These are phyloP conservation scores for Cajanus cajan DNA, from an alignment of 306 rosid species.

Conservation along the genomic window DNA sequence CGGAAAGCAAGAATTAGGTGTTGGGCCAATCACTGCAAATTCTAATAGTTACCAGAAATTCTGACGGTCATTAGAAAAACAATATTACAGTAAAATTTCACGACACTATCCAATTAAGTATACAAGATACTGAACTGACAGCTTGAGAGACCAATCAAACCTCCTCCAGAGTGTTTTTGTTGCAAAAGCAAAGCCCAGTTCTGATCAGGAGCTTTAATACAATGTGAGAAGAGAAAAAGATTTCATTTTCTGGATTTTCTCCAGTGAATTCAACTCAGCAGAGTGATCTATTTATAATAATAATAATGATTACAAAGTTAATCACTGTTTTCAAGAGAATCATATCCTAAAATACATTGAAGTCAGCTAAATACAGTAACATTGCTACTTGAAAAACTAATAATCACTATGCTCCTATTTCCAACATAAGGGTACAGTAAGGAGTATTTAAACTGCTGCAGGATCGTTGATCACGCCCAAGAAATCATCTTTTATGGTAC, in stretches of 20 bases:
- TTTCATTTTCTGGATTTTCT: background rate
- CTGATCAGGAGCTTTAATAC: background rate
- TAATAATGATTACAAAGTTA: background rate
- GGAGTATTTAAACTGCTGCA: constrained; percentile 43
- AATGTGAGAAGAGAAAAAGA: background rate
- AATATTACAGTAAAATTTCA: too few relatives aligned
- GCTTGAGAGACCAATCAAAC: too few relatives aligned
- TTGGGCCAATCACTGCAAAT: too few relatives aligned
- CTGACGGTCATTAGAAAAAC: too few relatives aligned
- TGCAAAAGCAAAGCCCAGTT: too few relatives aligned
- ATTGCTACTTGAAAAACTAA: background rate
- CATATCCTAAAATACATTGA: background rate
- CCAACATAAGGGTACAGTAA: background rate
- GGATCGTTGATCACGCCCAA: constrained; percentile 98
- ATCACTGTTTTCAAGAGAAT: background rate
- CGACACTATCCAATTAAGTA: background rate
- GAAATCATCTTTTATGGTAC: constrained; percentile 96
- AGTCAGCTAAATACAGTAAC: background rate
- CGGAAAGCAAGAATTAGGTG: too few relatives aligned
- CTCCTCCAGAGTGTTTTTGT: too few relatives aligned
- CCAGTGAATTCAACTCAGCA: background rate
- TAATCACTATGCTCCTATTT: background rate
- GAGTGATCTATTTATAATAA: background rate
- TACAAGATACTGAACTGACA: too few relatives aligned
- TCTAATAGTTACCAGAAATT: too few relatives aligned